Base-by-base conservation (phyloP, 345 rosid species). In the Brassica juncea region DNA sequence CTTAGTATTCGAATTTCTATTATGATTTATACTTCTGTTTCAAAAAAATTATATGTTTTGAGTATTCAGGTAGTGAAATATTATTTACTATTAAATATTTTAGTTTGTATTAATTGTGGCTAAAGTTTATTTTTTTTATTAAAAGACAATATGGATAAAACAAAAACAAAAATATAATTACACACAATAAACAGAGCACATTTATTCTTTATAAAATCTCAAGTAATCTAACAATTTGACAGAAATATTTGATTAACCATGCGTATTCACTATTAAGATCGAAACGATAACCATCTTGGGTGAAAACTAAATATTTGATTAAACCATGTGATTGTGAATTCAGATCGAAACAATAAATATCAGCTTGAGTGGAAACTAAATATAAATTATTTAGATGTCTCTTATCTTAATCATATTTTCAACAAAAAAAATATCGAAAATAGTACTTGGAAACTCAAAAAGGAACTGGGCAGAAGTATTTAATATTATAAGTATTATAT, bases 311-410 rank as follows among this genome's bases (percentile, higher is more conserved):
- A 19, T 5, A 54, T 54, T 52, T 31, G 10, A 54, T 3, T 11
- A 34, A 70, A 16, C 73, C 73, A 70, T 70, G 74, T 55, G 74
- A 21, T 55, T 70, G 74, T 55, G 74, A 21, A 57, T 57, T 11
- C 8, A 12, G 14, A 71, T 71, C 54, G 52, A 57, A 34, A 34
- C 4, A 12, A 57, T 52, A 15, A 52, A 11, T 27, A 27, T 27
- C 10, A 28, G 16, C 27, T 72, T 73, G 30, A 62, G 44, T 32
- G 12, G 21, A 30, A 30, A 30, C 21, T 73, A 15, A 23, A 35
- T 34, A 21, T 54, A 66, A 8, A 8, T 25, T 31, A 32, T 19
- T 14, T 32, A 54, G 14, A 68, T 58, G 25, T 76, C 19, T 58
- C 7, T 68, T 28, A 60, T 34, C n/a, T 63, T 47, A 63, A 42